Conservation (phyloP, 2,329 filamentous ascomycete genomes). For the Fusarium sp. region DNA sequence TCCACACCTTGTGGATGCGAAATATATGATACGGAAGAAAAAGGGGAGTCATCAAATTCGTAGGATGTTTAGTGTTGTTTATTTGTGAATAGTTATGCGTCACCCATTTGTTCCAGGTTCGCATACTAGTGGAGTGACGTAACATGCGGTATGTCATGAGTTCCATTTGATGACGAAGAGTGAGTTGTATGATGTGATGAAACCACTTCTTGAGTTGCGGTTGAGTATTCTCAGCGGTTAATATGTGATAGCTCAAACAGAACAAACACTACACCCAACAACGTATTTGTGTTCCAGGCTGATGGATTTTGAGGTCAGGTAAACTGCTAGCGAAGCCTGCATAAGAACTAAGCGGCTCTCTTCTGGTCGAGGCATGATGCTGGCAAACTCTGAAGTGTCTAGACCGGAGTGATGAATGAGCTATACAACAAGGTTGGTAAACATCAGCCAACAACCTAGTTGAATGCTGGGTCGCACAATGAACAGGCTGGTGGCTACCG, state of each 20-base stretch:
- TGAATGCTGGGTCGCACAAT: neutral
- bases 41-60: neutral
- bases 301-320: neutral
- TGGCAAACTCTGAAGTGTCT: neutral
- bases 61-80: neutral
- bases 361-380: neutral
- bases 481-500: conserved; percentile 31
- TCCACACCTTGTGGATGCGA: neutral
- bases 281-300: neutral
- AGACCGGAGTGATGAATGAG: neutral
- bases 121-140: conserved; percentile 5
- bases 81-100: neutral
- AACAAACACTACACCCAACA: neutral
- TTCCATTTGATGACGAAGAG: neutral
- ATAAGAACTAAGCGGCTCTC: neutral
- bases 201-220: neutral
- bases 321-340: neutral
- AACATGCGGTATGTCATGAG: neutral
- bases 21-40: neutral
- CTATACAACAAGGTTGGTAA: neutral
- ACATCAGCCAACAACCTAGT: neutral
- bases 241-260: neutral
- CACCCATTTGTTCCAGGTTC: neutral
- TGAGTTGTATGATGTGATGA: neutral
- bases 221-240: neutral